A percentile compares a stretch with the other conserved stretches of the same genome.
These are phyloP conservation scores for Elongisporangium anandrum DNA, from an alignment of 352 stramenopile species.

Conservation along the genomic window DNA sequence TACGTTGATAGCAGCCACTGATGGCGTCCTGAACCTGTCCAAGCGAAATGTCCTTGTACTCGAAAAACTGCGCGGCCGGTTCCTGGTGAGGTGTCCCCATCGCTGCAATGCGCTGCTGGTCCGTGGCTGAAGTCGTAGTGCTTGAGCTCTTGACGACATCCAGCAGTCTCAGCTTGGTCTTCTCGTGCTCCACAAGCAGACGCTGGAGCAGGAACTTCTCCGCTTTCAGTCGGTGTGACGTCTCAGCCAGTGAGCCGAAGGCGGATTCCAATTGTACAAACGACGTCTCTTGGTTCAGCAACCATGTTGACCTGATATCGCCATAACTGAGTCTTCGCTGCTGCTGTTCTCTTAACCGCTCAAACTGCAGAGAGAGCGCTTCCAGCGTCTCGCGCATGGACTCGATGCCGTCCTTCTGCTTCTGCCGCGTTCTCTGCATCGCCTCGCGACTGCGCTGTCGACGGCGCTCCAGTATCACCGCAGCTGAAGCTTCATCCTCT, in stretches of 20 bases:
- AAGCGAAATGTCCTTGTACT: neutral
- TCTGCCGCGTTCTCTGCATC: slow-evolving; percentile 51
- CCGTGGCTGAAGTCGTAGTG: neutral
- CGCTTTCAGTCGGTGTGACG: neutral
- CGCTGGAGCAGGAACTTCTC: neutral
- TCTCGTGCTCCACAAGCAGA: neutral
- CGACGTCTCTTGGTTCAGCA: neutral
- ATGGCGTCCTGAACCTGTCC: neutral
- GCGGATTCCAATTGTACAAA: neutral
- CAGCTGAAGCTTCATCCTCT: slow-evolving; percentile 4
- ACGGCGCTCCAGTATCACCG: slow-evolving; percentile 36
- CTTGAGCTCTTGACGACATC: neutral
- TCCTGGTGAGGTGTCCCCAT: neutral
- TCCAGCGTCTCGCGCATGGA: neutral
- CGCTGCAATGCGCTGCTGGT: neutral
- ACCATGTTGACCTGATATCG: neutral
- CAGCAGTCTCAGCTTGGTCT: neutral
- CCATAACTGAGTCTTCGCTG: neutral
- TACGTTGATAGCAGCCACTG: neutral
- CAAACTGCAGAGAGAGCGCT: neutral
- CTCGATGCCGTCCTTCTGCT: neutral
- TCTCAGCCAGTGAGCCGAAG: neutral
- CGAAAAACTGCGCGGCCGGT: neutral
- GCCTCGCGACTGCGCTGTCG: slow-evolving; percentile 56
- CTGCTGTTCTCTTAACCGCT: neutral